Conservation (phyloP, 2,329 filamentous ascomycete genomes). For the Sclerotinia minor region DNA sequence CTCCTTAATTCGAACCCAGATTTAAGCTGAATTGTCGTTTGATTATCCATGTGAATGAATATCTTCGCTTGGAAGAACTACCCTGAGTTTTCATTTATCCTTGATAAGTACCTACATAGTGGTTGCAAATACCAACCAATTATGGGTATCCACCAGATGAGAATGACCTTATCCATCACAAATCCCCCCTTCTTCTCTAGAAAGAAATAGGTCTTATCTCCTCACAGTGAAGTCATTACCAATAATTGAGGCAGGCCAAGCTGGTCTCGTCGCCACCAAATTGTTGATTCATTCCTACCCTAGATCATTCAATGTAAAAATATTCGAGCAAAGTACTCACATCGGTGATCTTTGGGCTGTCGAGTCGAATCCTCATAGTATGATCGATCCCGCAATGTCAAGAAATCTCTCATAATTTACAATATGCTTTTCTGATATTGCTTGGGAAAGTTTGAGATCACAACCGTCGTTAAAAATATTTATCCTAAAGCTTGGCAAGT, state of each 20-base stretch:
- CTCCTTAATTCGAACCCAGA: no score
- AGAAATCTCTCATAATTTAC: constrained; percentile 28
- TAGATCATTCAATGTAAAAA: constrained; percentile 16
- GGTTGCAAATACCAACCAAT: no score
- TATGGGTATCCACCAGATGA: no score
- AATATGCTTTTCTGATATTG: constrained; percentile 27
- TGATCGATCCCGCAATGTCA: constrained; percentile 22
- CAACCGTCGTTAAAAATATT: constrained; percentile 5
- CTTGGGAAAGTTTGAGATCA: constrained; percentile 18
- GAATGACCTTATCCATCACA: no score
- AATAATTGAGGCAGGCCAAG: constrained; percentile 27
- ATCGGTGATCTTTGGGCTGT: constrained; percentile 27
- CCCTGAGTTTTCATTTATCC: no score
- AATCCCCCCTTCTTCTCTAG: no score
- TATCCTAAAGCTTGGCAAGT: constrained; percentile 26
- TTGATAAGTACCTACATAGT: no score
- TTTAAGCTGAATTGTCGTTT: no score
- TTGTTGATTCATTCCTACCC: constrained; percentile 15
- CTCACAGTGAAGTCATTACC: constrained; percentile 9
- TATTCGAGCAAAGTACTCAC: constrained; percentile 22
- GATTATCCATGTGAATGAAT: no score
- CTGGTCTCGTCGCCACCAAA: constrained; percentile 28
- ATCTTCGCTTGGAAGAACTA: no score
- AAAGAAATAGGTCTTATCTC: no score
- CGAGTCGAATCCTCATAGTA: constrained; percentile 15